Percentiles rank a stretch among this genome's conserved stretches.
These are phyloP conservation scores for Alternaria brassicicola DNA, from an alignment of 2,329 filamentous ascomycete genomes.

Conservation along the genomic window DNA sequence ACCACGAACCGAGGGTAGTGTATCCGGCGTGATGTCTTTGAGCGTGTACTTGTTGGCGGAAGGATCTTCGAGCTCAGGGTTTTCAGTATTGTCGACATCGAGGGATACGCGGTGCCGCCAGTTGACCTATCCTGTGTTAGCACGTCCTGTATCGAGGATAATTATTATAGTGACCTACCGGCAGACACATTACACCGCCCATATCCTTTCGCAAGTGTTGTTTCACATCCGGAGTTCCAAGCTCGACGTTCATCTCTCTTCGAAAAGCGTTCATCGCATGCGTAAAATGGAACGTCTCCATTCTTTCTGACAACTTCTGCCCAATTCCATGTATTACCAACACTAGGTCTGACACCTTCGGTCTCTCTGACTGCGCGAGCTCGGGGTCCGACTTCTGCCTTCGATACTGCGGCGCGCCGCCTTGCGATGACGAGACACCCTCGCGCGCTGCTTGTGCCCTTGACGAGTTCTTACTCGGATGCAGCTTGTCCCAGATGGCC, in stretches of 20 bases:
- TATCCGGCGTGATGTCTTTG: slow-evolving; percentile 89
- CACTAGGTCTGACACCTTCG: slow-evolving; percentile 82
- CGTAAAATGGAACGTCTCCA: slow-evolving; percentile 97
- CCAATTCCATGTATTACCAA: slow-evolving; percentile 95
- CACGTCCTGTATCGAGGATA: background rate
- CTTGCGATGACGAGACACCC: slow-evolving; percentile 54
- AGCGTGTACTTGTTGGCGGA: slow-evolving; percentile 69
- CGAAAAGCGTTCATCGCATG: slow-evolving; percentile 93
- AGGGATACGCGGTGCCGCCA: slow-evolving; percentile 90
- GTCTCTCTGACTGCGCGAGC: slow-evolving; percentile 69
- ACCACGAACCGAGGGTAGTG: slow-evolving; percentile 86
- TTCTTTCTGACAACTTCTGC: slow-evolving; percentile 91
- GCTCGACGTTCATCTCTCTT: slow-evolving; percentile 82
- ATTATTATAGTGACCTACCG: slow-evolving; percentile 50
- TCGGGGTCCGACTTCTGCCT: slow-evolving; percentile 57
- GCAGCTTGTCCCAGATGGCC: slow-evolving; percentile 73
- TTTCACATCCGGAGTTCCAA: slow-evolving; percentile 75
- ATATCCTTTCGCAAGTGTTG: slow-evolving; percentile 75
- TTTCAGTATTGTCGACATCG: slow-evolving; percentile 69
- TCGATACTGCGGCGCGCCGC: slow-evolving; percentile 49
- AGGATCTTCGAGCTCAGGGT: slow-evolving; percentile 60
- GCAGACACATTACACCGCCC: slow-evolving; percentile 90
- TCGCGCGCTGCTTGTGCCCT: slow-evolving; percentile 51
- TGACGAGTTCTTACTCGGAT: slow-evolving; percentile 59
- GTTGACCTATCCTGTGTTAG: slow-evolving; percentile 64